Evolutionary conservation across 805 yeast genomes (phyloP).

Genomic region (Spathaspora boniae): DNA sequence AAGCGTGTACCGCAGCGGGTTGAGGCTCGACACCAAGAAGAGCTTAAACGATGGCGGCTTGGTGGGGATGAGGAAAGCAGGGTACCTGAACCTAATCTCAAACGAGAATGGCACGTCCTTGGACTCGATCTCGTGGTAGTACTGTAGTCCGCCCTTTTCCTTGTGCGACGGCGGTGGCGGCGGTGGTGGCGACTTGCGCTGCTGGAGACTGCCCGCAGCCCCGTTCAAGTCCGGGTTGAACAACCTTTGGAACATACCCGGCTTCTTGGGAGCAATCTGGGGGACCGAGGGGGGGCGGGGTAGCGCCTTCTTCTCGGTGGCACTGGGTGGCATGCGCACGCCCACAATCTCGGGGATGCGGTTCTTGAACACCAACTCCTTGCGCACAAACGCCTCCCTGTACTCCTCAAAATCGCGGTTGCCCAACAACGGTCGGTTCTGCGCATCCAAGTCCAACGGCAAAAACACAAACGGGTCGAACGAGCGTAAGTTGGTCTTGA

Average conservation of each 20-base stretch:
- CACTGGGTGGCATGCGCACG: slow-evolving; percentile 20
- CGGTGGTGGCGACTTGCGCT: slow-evolving; percentile 6
- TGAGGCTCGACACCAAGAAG: slow-evolving; percentile 23
- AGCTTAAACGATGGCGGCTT: slow-evolving; percentile 34
- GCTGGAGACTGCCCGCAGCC: too few relatives aligned
- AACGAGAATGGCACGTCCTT: slow-evolving; percentile 39
- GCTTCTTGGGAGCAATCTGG: slow-evolving; percentile 14
- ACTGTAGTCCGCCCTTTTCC: slow-evolving; percentile 5
- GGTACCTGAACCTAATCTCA: slow-evolving; percentile 48
- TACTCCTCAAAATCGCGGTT: slow-evolving; percentile 26
- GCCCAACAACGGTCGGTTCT: slow-evolving; percentile 16
- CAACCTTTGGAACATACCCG: slow-evolving; percentile 27
- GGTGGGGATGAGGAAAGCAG: slow-evolving; percentile 46
- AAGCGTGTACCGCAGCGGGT: slow-evolving; percentile 29
- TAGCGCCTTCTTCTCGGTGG: slow-evolving; percentile 15
- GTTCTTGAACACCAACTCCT: slow-evolving; percentile 34
- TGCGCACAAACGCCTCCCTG: slow-evolving; percentile 44
- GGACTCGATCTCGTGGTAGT: slow-evolving; percentile 23
- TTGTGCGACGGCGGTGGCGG: slow-evolving; percentile 11
- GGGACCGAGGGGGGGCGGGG: slow-evolving; percentile 18
- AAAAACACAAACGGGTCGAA: slow-evolving; percentile 50
- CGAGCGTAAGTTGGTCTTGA: slow-evolving; percentile 45
- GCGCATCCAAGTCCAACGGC: slow-evolving; percentile 42
- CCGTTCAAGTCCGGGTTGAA: slow-evolving; percentile 18
- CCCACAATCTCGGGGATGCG: slow-evolving; percentile 45